Conservation (phyloP, 2,329 filamentous ascomycete genomes). For the Colletotrichum godetiae region DNA sequence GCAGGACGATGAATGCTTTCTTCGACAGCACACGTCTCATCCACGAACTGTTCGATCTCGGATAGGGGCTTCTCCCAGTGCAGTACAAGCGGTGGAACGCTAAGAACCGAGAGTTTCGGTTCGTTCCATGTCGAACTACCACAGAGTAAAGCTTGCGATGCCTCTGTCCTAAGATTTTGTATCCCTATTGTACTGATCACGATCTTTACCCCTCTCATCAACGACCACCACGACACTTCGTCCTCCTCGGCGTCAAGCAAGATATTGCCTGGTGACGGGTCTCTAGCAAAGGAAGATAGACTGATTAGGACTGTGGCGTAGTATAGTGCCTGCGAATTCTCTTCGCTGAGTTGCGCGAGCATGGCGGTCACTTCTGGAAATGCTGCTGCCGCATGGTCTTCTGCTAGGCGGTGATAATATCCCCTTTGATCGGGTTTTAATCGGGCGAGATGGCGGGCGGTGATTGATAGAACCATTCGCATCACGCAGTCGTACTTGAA, state of each 20-base stretch:
- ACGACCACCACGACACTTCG: constrained; percentile 35
- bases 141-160: constrained; percentile 20
- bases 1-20: background rate
- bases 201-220: constrained; percentile 34
- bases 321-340: constrained; percentile 38
- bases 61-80: constrained; percentile 25
- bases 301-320: constrained; percentile 38
- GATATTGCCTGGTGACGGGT: constrained; percentile 27
- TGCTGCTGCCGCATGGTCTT: constrained; percentile 33
- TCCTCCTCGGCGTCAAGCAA: constrained; percentile 34
- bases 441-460: constrained; percentile 38
- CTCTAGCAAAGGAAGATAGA: constrained; percentile 34
- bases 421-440: background rate
- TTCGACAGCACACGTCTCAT: background rate
- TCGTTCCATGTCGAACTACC: constrained; percentile 13
- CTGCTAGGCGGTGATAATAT: constrained; percentile 31
- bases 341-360: constrained; percentile 30
- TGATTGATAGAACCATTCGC: constrained; percentile 38
- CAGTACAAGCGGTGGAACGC: background rate
- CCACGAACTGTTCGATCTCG: background rate
- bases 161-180: background rate
- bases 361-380: constrained; percentile 34
- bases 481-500: constrained; percentile 39
- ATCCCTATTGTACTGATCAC: constrained; percentile 27
- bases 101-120: background rate